Base-by-base conservation (phyloP, 1,284 basidiomycete species). In the Sutorius eximius region DNA sequence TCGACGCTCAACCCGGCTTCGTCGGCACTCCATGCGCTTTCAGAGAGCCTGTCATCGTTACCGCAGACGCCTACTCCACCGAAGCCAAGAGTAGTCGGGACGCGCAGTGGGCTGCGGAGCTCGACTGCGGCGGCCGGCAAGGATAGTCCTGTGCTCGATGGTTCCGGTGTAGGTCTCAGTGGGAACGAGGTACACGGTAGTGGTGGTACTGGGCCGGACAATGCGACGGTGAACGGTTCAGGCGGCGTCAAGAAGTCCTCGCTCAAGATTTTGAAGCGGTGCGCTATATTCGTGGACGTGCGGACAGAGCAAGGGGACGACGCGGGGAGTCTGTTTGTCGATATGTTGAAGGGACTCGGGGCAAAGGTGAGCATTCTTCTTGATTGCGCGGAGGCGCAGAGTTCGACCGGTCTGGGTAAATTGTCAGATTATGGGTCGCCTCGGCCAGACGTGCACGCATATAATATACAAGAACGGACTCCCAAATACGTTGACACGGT, bases 391-490 rank as follows among this genome's bases (percentile, higher is more conserved):
- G 27, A 51, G 3, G 13, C 37, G 38, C 47, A 13, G 18, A 10
- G 18, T 34, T 27, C 62, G 36, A 60, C 53, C 27, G 10, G 29
- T 54, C 30, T 13, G 37, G 18, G 5, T 20, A 11, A n/a, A n/a
- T n/a, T 55, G 13, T 59, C n/a, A 89, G 86, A 79, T 87, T 27
- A 71, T 86, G 59, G 73, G 76, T 34, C 77, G 83, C 22, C 82
- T 86, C 2, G 85, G 86, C n/a, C 82, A 88, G 73, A 87, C 82
- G 5, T 89, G 90, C 62, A 96, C 94, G 0, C 95, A 97, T 70
- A 85, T 97, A 56, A 83, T 98, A 16, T 97, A 83, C 73, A 97
- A 96, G 77, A 89, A 91, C 55, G 95, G 95, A 1, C 72, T 85
- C 49, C 81, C 83, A 60, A 86, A 88, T 48, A 97, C 94, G 1